Evolutionary conservation across 2,329 filamentous ascomycete genomes (phyloP).

Genomic region (Paecilomyces fulvus): DNA sequence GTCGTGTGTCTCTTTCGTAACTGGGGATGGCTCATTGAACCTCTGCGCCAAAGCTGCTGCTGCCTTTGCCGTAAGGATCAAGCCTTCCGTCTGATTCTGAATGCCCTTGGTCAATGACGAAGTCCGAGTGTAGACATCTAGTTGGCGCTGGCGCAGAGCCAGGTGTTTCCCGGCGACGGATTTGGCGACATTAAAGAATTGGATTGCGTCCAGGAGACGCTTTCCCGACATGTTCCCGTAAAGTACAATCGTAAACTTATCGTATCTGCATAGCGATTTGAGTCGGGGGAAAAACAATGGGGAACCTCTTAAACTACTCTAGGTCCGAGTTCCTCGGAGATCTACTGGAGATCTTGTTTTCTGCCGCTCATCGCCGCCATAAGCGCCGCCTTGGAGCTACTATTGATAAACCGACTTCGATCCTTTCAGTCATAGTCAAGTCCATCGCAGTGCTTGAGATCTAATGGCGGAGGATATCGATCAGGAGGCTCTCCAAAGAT

Average conservation of each 20-base stretch:
- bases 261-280: conserved; percentile 12
- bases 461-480: conserved; percentile 1
- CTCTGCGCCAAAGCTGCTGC: conserved; percentile 51
- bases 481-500: conserved; percentile 20
- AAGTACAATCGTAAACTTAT: conserved; percentile 2
- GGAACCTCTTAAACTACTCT: background rate
- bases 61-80: conserved; percentile 54
- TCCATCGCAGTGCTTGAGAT: background rate
- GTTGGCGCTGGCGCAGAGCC: conserved; percentile 50
- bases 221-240: conserved; percentile 42
- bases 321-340: background rate
- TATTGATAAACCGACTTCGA: conserved; percentile 3
- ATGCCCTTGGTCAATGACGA: conserved; percentile 57
- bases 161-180: conserved; percentile 58
- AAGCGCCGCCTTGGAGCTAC: background rate
- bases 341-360: conserved; percentile 2
- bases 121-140: conserved; percentile 55
- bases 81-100: conserved; percentile 52
- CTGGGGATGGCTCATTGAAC: conserved; percentile 42
- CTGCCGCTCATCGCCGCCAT: conserved; percentile 5
- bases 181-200: conserved; percentile 61
- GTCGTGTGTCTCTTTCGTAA: conserved; percentile 6
- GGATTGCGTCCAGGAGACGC: conserved; percentile 62
- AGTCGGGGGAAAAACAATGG: background rate
- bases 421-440: conserved; percentile 6